phyloP scores from a whole-genome alignment of 768 basidiomycete species.

The Rhodotorula paludigena region DNA sequence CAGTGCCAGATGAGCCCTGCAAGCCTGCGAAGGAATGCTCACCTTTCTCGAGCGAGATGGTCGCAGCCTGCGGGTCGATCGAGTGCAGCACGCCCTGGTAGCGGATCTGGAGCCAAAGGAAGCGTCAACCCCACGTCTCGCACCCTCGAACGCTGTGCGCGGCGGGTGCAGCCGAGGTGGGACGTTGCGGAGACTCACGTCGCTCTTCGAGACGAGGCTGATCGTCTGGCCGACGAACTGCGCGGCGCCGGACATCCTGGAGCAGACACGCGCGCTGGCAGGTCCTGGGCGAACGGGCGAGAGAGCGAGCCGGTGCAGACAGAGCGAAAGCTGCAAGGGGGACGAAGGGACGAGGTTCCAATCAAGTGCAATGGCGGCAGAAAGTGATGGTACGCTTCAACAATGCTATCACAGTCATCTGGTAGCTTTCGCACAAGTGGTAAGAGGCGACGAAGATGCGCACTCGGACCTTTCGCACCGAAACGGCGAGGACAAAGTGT shows the following conservation, averaged over 20 bases:
- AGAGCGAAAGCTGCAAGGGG: too few species aligned
- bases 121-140: too few species aligned
- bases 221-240: constrained; percentile 35
- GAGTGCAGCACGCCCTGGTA: constrained; percentile 37
- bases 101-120: constrained; percentile 41
- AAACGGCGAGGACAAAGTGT: background rate
- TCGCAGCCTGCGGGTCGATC: constrained; percentile 41
- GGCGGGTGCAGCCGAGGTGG: too few species aligned
- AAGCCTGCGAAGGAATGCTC: too few species aligned
- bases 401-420: too few species aligned
- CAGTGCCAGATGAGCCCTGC: too few species aligned
- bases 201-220: constrained; percentile 26
- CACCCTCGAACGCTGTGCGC: too few species aligned
- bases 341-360: too few species aligned
- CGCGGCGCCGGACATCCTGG: constrained; percentile 25
- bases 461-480: background rate
- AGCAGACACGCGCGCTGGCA: background rate
- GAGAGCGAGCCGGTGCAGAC: background rate
- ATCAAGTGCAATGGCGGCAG: too few species aligned
- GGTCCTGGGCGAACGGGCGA: background rate
- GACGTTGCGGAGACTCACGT: constrained; percentile 10
- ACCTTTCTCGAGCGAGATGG: constrained; percentile 42
- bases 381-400: too few species aligned
- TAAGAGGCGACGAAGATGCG: background rate
- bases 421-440: too few species aligned